Base-by-base conservation (phyloP, 257 asterid genomes). In the Linderniella brevidens region DNA sequence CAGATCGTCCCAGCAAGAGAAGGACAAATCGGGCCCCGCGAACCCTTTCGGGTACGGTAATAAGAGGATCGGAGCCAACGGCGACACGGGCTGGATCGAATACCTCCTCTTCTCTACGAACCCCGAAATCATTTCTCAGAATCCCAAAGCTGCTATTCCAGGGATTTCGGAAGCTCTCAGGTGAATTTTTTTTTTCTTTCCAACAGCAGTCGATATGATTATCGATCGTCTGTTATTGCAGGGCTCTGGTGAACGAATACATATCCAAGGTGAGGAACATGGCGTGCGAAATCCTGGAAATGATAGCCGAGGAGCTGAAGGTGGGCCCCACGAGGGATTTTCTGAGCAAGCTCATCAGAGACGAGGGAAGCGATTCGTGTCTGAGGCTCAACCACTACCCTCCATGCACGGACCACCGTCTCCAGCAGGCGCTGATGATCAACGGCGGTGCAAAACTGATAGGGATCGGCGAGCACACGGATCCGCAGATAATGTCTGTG, bases 381-480 rank as follows among this genome's bases (percentile, higher is more conserved):
- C 62, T 76, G 12, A 49, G 86, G 62, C 40, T 76, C 9, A 76
- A 76, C 58, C 74, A 67, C 54, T 76, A 76, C 41, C 86, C 86
- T 6, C 43, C 76, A 11, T 64, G 77, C 14, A 69, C 74, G 3
- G 68, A 60, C 16, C 54, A 25, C 6, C 32, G 54, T 4, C 67
- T 56, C 6, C 32, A 25, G 3, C 32, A 25, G 32, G 6, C 3
- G 32, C 32, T 25, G 39, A 48, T 61, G 70, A 53, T 59, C 16
- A 70, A 71, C 11, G 13, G 12, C 32, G 51, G n/a, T 14, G 5
- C 5, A 10, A 46, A 46, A 1, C 11, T 44, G 35, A 46, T 46
- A 11, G 81, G 86, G 7, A 72, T 76, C 14, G 85, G 85, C 6
- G 85, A 70, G 15, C 82, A 74, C 54, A 74, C 82, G 0, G 82